These are phyloP conservation scores for Chrysanthemum lavandulifolium DNA, from an alignment of 129 eudicot genomes.

Conservation along the genomic window DNA sequence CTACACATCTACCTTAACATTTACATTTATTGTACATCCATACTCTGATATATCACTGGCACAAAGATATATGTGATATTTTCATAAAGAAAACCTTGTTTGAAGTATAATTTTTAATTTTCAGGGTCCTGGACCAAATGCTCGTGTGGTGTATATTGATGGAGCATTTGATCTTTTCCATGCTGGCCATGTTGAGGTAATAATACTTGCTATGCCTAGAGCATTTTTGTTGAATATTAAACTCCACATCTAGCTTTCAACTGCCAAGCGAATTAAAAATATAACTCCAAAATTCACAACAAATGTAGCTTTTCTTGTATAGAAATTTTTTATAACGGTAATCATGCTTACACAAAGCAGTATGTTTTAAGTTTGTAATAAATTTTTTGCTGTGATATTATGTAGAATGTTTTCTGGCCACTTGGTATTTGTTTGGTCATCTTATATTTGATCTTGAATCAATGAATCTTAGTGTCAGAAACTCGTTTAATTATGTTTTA, in stretches of 20 bases:
- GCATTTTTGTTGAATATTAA: neutral
- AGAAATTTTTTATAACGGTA: too few species aligned
- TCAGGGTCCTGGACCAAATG: conserved; percentile 89
- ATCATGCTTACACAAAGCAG: too few species aligned
- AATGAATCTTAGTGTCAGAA: neutral
- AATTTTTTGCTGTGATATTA: too few species aligned
- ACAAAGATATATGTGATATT: neutral
- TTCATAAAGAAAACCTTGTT: neutral
- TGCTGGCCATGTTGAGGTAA: conserved; percentile 53
- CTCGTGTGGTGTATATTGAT: conserved; percentile 76
- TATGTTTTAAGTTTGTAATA: too few species aligned
- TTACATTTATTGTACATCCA: too few species aligned
- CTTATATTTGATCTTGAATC: neutral
- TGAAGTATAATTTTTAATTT: neutral
- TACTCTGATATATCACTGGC: too few species aligned
- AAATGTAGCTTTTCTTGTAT: too few species aligned
- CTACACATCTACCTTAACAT: too few species aligned
- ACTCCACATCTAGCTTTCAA: too few species aligned
- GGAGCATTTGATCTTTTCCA: conserved; percentile 67
- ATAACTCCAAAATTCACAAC: too few species aligned
- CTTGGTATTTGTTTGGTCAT: neutral
- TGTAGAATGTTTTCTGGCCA: too few species aligned
- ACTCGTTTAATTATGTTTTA: neutral
- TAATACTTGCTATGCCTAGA: neutral
- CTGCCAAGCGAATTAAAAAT: too few species aligned